phyloP scores from a whole-genome alignment of 495 filamentous ascomycete genomes.

The Bathelium albidoporum region DNA sequence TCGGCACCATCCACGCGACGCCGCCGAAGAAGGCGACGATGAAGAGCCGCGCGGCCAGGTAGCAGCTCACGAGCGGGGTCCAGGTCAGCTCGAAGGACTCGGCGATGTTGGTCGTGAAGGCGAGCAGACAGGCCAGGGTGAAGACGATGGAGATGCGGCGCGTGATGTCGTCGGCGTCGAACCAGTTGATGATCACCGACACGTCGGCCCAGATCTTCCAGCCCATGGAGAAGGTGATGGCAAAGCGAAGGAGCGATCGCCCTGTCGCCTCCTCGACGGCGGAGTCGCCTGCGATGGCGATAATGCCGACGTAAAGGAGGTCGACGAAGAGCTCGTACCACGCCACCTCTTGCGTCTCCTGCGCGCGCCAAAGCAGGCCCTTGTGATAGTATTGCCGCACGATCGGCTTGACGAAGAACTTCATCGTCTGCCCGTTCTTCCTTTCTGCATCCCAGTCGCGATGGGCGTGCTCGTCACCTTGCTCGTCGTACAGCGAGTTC shows the following conservation, averaged over 20 bases:
- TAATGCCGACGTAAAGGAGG: constrained; percentile 45
- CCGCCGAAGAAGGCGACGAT: constrained; percentile 34
- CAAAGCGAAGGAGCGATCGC: constrained; percentile 39
- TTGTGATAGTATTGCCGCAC: constrained; percentile 53
- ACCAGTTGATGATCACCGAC: constrained; percentile 42
- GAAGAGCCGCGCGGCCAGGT: constrained; percentile 43
- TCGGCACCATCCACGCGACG: constrained; percentile 39
- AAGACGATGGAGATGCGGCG: constrained; percentile 45
- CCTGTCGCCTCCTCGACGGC: constrained; percentile 43
- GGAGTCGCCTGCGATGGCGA: constrained; percentile 48
- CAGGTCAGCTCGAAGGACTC: constrained; percentile 42
- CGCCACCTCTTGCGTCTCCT: constrained; percentile 41
- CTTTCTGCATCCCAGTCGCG: constrained; percentile 37
- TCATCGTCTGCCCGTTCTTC: constrained; percentile 36
- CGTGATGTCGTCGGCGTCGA: constrained; percentile 48
- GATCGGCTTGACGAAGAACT: constrained; percentile 45
- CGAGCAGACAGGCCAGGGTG: constrained; percentile 45
- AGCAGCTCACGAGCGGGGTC: constrained; percentile 44
- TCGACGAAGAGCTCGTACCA: constrained; percentile 52
- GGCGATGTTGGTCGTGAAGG: constrained; percentile 48
- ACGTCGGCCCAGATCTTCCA: constrained; percentile 54
- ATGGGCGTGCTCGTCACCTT: constrained; percentile 14
- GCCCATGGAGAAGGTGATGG: constrained; percentile 45
- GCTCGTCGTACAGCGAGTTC: constrained; percentile 25
- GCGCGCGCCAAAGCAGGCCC: constrained; percentile 48